These are phyloP conservation scores for Striga asiatica DNA, from an alignment of 257 asterid genomes.

Conservation along the genomic window DNA sequence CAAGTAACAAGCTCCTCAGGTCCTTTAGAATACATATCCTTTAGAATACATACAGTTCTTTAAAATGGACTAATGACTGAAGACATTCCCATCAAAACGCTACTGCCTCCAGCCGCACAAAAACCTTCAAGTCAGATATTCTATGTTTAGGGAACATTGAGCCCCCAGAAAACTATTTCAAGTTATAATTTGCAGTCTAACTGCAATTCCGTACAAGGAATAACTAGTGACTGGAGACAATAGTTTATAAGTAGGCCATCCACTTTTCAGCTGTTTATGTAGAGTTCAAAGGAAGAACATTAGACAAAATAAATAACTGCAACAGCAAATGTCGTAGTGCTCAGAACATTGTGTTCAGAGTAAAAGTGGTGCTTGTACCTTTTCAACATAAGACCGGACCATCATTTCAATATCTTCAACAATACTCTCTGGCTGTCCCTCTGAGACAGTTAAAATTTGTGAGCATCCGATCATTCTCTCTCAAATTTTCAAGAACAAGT, in stretches of 20 bases:
- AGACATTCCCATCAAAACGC: background rate
- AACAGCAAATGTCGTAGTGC: background rate
- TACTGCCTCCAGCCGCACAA: background rate
- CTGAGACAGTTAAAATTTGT: conserved; percentile 32
- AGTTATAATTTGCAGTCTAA: background rate
- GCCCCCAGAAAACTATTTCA: background rate
- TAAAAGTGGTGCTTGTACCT: conserved; percentile 34
- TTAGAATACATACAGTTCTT: no score
- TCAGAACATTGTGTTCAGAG: background rate
- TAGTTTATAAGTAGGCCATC: background rate
- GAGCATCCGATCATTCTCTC: conserved; percentile 10
- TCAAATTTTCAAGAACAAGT: conserved; percentile 11
- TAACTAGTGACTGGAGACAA: background rate
- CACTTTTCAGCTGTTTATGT: background rate
- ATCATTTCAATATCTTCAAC: conserved; percentile 92
- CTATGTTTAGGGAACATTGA: background rate
- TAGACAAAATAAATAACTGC: background rate
- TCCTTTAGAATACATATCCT: no score
- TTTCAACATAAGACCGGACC: conserved; percentile 96
- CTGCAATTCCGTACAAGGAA: background rate
- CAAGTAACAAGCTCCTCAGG: no score
- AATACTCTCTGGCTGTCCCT: conserved; percentile 84
- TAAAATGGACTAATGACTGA: background rate
- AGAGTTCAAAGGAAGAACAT: conserved; percentile 2
- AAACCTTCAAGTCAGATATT: background rate